Evolutionary conservation across 768 basidiomycete genomes (phyloP).

Genomic region (Piloderma croceum): DNA sequence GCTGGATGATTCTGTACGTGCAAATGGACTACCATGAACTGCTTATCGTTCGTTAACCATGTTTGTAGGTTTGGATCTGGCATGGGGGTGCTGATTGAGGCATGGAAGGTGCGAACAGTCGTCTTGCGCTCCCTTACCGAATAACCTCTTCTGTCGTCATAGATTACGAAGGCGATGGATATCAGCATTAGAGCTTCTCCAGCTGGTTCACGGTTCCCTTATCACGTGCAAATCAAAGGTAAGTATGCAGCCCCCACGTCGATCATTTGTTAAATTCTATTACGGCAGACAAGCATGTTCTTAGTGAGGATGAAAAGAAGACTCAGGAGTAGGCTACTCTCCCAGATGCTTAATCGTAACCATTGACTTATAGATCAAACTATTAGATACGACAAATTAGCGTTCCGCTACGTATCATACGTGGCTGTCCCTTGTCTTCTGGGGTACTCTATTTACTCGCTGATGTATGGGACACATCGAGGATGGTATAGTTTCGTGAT

Average conservation of each 20-base stretch:
- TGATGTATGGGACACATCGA: slow-evolving; percentile 77
- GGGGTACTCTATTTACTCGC: slow-evolving; percentile 73
- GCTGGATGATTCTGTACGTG: slow-evolving; percentile 98
- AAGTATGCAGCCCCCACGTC: slow-evolving; percentile 19
- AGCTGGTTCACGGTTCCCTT: slow-evolving; percentile 67
- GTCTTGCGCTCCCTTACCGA: slow-evolving; percentile 15
- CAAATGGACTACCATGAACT: too few species aligned
- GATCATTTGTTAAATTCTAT: slow-evolving; percentile 5
- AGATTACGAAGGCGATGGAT: slow-evolving; percentile 90
- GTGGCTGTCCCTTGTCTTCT: slow-evolving; percentile 77
- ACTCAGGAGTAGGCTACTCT: slow-evolving; percentile 93
- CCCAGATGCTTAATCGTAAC: slow-evolving; percentile 18
- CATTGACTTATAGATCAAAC: slow-evolving; percentile 8
- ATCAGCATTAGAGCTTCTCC: slow-evolving; percentile 61
- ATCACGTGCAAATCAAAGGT: slow-evolving; percentile 80
- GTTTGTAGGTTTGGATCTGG: slow-evolving; percentile 85
- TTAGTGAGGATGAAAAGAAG: slow-evolving; percentile 96
- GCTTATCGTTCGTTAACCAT: too few species aligned
- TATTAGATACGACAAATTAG: slow-evolving; percentile 81
- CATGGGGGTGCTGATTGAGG: slow-evolving; percentile 77
- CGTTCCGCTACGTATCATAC: slow-evolving; percentile 93
- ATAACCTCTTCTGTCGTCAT: slow-evolving; percentile 7
- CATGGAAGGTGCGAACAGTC: slow-evolving; percentile 72
- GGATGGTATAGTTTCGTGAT: slow-evolving; percentile 98
- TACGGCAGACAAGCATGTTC: slow-evolving; percentile 78